Conservation (phyloP, 2,329 filamentous ascomycete genomes). For the Penicillium sp. region DNA sequence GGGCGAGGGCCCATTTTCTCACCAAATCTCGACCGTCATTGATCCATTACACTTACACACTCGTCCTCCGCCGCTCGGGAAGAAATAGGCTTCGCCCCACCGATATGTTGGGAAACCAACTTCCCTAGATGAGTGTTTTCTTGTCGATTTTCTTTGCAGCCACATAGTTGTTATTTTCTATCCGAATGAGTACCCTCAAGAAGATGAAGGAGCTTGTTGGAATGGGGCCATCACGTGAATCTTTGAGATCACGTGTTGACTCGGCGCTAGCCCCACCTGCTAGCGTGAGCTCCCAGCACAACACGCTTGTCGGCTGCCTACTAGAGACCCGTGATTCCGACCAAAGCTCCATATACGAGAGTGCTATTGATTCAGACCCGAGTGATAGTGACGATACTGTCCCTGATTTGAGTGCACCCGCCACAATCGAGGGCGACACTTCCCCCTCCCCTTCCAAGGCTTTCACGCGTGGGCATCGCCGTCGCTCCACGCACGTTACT, state of each 20-base stretch:
- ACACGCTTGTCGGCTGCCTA: not conserved
- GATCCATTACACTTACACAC: conserved; percentile 13
- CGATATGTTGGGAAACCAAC: conserved; percentile 1
- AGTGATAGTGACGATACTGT: conserved; percentile 2
- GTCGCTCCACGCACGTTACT: conserved; percentile 43
- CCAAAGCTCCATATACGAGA: conserved; percentile 1
- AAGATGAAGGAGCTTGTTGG: conserved; percentile 22
- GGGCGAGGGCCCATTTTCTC: conserved; percentile 1
- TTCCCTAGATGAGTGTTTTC: not conserved
- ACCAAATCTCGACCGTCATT: conserved; percentile 6
- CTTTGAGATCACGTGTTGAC: not conserved
- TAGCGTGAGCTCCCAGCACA: conserved; percentile 8
- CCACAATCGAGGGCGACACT: conserved; percentile 33
- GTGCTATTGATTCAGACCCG: not conserved
- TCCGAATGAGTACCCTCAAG: conserved; percentile 17
- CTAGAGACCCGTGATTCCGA: not conserved
- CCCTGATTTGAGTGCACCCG: conserved; percentile 16
- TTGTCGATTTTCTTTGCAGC: not conserved
- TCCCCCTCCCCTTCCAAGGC: conserved; percentile 33
- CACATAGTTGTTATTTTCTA: not conserved
- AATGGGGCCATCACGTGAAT: conserved; percentile 3
- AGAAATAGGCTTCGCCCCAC: conserved; percentile 11
- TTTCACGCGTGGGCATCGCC: conserved; percentile 40
- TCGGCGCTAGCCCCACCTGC: not conserved
- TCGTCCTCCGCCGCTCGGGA: conserved; percentile 8